A percentile compares a stretch with the other conserved stretches of the same genome.
These are phyloP conservation scores for Wickerhamomyces sydowiorum DNA, from an alignment of 805 yeast species.

Conservation along the genomic window DNA sequence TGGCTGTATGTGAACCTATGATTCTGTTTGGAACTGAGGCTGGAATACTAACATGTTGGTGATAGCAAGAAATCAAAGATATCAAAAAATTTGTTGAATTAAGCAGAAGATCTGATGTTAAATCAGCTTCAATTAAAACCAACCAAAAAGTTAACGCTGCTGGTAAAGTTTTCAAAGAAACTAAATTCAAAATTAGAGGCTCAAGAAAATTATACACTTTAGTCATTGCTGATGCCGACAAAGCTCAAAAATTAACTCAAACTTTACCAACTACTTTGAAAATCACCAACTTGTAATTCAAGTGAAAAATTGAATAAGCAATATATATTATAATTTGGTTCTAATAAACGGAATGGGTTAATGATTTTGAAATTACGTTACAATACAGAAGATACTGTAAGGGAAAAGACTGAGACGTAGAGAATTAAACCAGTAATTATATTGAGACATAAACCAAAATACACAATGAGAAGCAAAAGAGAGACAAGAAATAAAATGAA, in stretches of 20 bases:
- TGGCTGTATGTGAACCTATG: slow-evolving; percentile 21
- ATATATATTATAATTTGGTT: neutral
- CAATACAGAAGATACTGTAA: neutral
- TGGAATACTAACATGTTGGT: neutral
- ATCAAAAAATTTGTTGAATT: slow-evolving; percentile 96
- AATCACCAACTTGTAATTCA: slow-evolving; percentile 44
- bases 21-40: too few relatives aligned
- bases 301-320: neutral
- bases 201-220: slow-evolving; percentile 90
- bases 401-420: too few relatives aligned
- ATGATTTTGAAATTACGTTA: neutral
- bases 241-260: slow-evolving; percentile 96
- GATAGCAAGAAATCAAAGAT: slow-evolving; percentile 77
- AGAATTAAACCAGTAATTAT: too few relatives aligned
- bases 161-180: slow-evolving; percentile 85
- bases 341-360: slow-evolving; percentile 1
- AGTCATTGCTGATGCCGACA: slow-evolving; percentile 90
- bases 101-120: slow-evolving; percentile 94
- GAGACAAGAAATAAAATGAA: too few relatives aligned
- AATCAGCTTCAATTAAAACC: slow-evolving; percentile 90
- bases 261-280: slow-evolving; percentile 92
- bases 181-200: slow-evolving; percentile 99
- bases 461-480: too few relatives aligned
- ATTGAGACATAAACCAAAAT: too few relatives aligned
- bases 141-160: slow-evolving; percentile 75